These are phyloP conservation scores for Iberis pinnata DNA, from an alignment of 345 rosid species.

Conservation along the genomic window DNA sequence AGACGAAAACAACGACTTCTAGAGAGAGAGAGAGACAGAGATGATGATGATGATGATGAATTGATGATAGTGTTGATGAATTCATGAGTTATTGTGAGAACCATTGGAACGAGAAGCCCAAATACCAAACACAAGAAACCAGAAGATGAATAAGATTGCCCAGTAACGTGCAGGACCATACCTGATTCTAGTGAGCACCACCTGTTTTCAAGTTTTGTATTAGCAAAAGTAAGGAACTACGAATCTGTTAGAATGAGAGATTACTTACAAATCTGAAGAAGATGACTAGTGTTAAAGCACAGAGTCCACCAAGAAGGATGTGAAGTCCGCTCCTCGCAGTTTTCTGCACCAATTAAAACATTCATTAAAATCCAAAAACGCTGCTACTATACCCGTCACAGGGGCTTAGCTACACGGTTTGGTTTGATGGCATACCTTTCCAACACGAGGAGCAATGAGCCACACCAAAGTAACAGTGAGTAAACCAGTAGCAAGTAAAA, in stretches of 20 bases:
- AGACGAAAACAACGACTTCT: constrained; percentile 21
- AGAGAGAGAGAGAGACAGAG: neutral
- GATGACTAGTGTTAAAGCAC: constrained; percentile 80
- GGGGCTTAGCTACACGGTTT: neutral
- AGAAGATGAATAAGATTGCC: constrained; percentile 92
- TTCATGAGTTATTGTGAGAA: constrained; percentile 17
- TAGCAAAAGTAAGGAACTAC: neutral
- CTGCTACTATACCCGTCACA: neutral
- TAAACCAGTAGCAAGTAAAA: constrained; percentile 83
- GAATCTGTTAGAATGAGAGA: neutral
- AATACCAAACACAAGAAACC: constrained; percentile 96
- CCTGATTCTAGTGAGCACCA: constrained; percentile 90
- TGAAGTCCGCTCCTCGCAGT: constrained; percentile 90
- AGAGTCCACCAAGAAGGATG: constrained; percentile 77
- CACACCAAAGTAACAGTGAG: constrained; percentile 90
- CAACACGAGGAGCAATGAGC: constrained; percentile 97
- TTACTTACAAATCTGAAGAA: constrained; percentile 76
- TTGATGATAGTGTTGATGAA: constrained; percentile 20
- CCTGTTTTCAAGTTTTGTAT: constrained; percentile 43
- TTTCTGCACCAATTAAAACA: constrained; percentile 43
- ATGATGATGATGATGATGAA: constrained; percentile 15
- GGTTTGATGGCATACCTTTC: constrained; percentile 52
- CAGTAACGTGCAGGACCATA: constrained; percentile 97
- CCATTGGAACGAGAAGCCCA: constrained; percentile 68
- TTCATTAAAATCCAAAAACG: neutral